Evolutionary conservation across 1,284 basidiomycete genomes (phyloP), one percentile per base, ranked within the genome.

Genomic region (Moesziomyces antarcticus): DNA sequence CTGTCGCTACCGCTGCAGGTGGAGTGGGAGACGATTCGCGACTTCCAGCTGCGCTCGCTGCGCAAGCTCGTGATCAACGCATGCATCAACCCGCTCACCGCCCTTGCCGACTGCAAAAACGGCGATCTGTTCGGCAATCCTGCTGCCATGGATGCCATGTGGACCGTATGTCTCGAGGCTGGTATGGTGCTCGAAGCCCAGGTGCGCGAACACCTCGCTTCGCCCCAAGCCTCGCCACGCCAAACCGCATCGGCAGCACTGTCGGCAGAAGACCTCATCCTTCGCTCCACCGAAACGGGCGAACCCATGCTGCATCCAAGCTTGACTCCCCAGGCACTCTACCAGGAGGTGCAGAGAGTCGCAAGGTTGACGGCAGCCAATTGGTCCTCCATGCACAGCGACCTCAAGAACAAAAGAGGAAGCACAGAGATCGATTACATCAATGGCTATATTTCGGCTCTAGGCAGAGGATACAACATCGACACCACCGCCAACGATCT

Each of bases 81-180:
- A 14, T 88, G 91, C 79, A 89, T 98, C 85, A 96, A 97, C 81
- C 91, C 95, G 0, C 87, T 98, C 69, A 93, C 94, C 0, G 92
- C 93, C 0, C 84, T 97, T 18, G 86, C 93, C 64, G 89, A 89
- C 47, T 92, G 93, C 77, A 88, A 88, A 56, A 97, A 97, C 79
- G 94, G 93, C 20, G 88, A 90, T 1, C 83, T 86, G n/a, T 78
- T 80, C 55, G 80, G 79, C 21, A 76, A 77, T 16, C 61, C 62
- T 30, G 51, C 77, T 14, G 81, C 84, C 0, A 60, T 63, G 53
- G 70, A 78, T 25, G 73, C 77, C 37, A 77, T 78, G 66, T 75
- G 68, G 63, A 63, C 55, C 20, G 63, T 80, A 14, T 81, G 80
- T 48, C 61, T 73, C 53, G 79, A 80, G 50, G 74, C 71, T 13